These are phyloP conservation scores for Scedosporium boydii DNA, from an alignment of 2,329 filamentous ascomycete genomes.

Conservation along the genomic window DNA sequence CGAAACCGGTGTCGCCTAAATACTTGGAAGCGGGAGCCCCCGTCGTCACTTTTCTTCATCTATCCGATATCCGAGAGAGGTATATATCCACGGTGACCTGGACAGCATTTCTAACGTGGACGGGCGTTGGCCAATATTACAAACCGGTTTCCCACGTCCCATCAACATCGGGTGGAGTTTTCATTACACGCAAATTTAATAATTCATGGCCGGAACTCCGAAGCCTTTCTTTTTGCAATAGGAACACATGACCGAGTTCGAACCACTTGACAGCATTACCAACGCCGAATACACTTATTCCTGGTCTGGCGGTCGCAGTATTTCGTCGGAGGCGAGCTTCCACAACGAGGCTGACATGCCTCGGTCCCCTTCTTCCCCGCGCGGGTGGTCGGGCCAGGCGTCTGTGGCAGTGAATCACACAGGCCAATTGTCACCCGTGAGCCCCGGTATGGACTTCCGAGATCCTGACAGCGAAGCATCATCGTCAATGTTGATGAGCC, in stretches of 20 bases:
- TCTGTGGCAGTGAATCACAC: conserved; percentile 22
- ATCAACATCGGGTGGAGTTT: not conserved
- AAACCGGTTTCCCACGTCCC: not conserved
- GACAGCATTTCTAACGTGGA: not conserved
- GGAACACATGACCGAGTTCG: not conserved
- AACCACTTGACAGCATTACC: not conserved
- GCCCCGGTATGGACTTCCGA: conserved; percentile 35
- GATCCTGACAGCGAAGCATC: not conserved
- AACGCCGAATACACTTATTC: not conserved
- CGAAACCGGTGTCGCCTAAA: not conserved
- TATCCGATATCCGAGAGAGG: not conserved
- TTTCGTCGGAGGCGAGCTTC: conserved; percentile 31
- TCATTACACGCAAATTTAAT: not conserved
- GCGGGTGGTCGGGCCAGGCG: conserved; percentile 11
- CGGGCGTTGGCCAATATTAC: not conserved
- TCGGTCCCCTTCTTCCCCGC: conserved; percentile 21
- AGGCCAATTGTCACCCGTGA: conserved; percentile 44
- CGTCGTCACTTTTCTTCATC: not conserved
- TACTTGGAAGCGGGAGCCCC: not conserved
- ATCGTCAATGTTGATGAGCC: conserved; percentile 15
- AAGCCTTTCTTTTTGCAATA: not conserved
- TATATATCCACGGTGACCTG: not conserved
- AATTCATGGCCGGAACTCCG: not conserved
- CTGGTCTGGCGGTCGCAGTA: conserved; percentile 37
- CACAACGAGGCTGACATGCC: conserved; percentile 16